phyloP scores from a whole-genome alignment of 2,329 filamentous ascomycete genomes.

The Penicillium sp. region DNA sequence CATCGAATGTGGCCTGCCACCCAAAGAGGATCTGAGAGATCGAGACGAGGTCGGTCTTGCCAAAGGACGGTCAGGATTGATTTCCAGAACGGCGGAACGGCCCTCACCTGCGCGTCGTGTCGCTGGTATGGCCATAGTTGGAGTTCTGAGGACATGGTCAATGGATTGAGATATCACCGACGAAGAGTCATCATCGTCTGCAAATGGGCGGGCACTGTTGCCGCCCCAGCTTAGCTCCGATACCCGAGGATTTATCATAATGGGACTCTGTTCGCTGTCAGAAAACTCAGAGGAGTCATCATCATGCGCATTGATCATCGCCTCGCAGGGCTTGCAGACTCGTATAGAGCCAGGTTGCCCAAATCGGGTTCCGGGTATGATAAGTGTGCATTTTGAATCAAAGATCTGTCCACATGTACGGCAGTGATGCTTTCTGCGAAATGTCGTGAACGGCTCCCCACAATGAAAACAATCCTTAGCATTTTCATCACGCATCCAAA shows the following conservation, averaged over 20 bases:
- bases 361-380: conserved; percentile 85
- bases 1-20: conserved; percentile 72
- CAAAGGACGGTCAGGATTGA: conserved; percentile 74
- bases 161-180: conserved; percentile 49
- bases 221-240: conserved; percentile 59
- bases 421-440: conserved; percentile 94
- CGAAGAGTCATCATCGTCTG: conserved; percentile 47
- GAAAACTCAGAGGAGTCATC: conserved; percentile 92
- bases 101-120: conserved; percentile 69
- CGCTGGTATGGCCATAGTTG: conserved; percentile 66
- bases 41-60: conserved; percentile 91
- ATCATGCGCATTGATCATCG: conserved; percentile 85
- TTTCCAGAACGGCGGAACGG: conserved; percentile 84
- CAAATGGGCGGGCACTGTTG: conserved; percentile 43
- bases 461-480: conserved; percentile 97
- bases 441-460: conserved; percentile 85
- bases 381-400: conserved; percentile 89
- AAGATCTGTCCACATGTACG: conserved; percentile 97
- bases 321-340: conserved; percentile 90
- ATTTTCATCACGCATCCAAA: conserved; percentile 99
- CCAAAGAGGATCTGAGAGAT: conserved; percentile 74
- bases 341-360: conserved; percentile 80
- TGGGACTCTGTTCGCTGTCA: conserved; percentile 66
- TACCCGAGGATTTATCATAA: conserved; percentile 60
- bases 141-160: conserved; percentile 50